Evolutionary conservation across 1,284 basidiomycete species (phyloP).

Genomic region (Malassezia equina): DNA sequence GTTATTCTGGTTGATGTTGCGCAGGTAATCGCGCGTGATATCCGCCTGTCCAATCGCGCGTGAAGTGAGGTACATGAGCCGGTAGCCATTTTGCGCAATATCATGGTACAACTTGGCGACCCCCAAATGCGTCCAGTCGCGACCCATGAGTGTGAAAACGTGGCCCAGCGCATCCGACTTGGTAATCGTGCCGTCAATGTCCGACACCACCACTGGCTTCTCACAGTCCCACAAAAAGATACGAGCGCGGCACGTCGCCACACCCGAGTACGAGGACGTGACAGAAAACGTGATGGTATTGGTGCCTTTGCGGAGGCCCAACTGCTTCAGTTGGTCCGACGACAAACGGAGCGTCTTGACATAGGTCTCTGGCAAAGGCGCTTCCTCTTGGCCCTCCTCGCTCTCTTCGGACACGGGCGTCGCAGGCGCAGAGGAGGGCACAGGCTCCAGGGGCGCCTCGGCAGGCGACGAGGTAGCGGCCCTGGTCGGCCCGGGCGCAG

Average conservation of each 20-base stretch:
- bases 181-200: conserved; percentile 98
- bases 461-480: not conserved
- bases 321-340: conserved; percentile 61
- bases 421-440: not conserved
- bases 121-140: conserved; percentile 98
- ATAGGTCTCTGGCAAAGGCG: conserved; percentile 55
- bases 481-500: not conserved
- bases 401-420: not conserved
- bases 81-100: conserved; percentile 87
- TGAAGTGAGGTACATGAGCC: conserved; percentile 95
- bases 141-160: conserved; percentile 93
- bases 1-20: conserved; percentile 86
- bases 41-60: conserved; percentile 97
- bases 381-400: not conserved
- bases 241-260: conserved; percentile 69
- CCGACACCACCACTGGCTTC: conserved; percentile 83
- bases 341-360: conserved; percentile 85
- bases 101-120: conserved; percentile 98
- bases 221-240: conserved; percentile 92
- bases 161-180: conserved; percentile 88
- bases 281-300: conserved; percentile 92
- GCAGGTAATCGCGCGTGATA: conserved; percentile 87
- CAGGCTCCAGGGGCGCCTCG: too few species aligned
- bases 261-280: conserved; percentile 67
- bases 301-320: conserved; percentile 75